Evolutionary conservation across 148 eudicot species (phyloP).

Genomic region (Arbutus unedo): DNA sequence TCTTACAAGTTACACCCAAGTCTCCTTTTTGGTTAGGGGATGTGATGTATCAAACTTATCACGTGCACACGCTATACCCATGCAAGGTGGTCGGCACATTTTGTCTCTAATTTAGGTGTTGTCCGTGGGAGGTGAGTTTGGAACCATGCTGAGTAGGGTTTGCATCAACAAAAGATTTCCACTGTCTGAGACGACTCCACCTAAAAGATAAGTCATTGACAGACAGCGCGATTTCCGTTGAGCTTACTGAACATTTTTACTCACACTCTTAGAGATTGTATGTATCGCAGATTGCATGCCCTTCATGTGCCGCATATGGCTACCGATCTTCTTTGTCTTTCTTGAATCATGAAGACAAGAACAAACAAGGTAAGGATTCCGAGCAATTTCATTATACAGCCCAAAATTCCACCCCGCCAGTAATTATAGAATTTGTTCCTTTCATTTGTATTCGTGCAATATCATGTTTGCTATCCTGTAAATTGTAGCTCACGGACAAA

Average conservation of each 20-base stretch:
- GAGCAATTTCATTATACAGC: neutral
- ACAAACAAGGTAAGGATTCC: neutral
- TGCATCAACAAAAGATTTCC: too few species aligned
- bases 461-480: neutral
- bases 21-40: too few species aligned
- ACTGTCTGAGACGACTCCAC: too few species aligned
- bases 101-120: too few species aligned
- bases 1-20: too few species aligned
- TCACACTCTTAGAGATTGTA: constrained; percentile 1
- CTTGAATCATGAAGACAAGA: neutral
- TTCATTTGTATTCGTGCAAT: neutral
- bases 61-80: too few species aligned
- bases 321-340: neutral
- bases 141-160: too few species aligned
- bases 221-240: neutral
- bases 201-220: too few species aligned
- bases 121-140: too few species aligned
- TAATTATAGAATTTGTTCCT: neutral
- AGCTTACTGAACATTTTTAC: neutral
- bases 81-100: too few species aligned
- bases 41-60: too few species aligned
- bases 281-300: neutral
- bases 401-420: neutral
- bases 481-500: neutral
- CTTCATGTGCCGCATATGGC: neutral